Evolutionary conservation across 2,329 filamentous ascomycete species (phyloP).

Genomic region (Blastomyces parvus): DNA sequence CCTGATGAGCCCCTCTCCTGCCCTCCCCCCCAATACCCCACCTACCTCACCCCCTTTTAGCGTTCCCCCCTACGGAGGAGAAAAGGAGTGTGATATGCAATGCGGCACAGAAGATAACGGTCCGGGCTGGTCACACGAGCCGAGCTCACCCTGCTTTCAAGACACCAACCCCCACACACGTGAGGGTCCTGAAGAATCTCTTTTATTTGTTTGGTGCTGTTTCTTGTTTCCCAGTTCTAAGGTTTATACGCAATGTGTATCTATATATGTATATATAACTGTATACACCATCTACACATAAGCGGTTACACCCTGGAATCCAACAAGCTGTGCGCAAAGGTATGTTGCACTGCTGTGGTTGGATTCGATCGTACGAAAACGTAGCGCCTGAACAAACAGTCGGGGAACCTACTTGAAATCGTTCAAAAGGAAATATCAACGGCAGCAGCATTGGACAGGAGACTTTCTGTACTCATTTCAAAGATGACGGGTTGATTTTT

Average conservation of each 20-base stretch:
- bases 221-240: neutral
- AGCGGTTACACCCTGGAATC: neutral
- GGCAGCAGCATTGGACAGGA: neutral
- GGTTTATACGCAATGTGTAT: too few relatives aligned
- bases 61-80: neutral
- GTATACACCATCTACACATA: neutral
- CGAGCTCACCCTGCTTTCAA: neutral
- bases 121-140: neutral
- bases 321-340: neutral
- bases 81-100: neutral
- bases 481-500: neutral
- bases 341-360: slow-evolving; percentile 1
- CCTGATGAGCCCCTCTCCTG: neutral
- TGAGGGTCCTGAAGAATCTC: neutral
- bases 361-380: neutral
- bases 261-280: neutral
- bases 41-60: neutral
- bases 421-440: neutral
- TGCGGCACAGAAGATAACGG: neutral
- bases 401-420: too few relatives aligned
- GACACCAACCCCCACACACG: neutral
- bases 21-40: neutral
- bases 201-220: neutral
- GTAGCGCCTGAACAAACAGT: neutral
- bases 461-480: neutral